Conservation (phyloP, 2,329 filamentous ascomycete genomes). For the Cadophora sp. region DNA sequence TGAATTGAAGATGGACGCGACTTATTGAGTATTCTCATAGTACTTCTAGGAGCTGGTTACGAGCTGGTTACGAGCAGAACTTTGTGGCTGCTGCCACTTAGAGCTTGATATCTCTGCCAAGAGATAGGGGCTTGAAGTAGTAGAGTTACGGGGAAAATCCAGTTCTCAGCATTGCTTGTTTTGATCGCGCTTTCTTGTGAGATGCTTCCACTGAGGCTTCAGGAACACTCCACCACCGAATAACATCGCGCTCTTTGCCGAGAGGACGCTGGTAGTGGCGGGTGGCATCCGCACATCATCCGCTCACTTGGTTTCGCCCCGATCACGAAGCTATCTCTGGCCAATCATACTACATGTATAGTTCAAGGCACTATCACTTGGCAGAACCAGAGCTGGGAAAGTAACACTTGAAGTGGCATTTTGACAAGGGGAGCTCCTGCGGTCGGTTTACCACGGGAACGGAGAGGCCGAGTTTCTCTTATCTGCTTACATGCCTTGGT, state of each 20-base stretch:
- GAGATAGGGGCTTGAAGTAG: conserved; percentile 9
- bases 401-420: neutral
- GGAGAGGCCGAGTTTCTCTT: conserved; percentile 15
- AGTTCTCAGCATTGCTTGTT: conserved; percentile 10
- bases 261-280: neutral
- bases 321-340: conserved; percentile 17
- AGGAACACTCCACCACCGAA: neutral
- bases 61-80: too few species aligned
- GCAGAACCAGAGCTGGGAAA: neutral
- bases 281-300: conserved; percentile 4
- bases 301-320: neutral
- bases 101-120: neutral
- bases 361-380: conserved; percentile 9
- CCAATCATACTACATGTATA: conserved; percentile 3
- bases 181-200: neutral
- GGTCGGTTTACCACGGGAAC: conserved; percentile 12
- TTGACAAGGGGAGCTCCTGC: conserved; percentile 7
- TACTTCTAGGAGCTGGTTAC: too few species aligned
- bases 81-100: neutral
- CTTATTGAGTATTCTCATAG: neutral
- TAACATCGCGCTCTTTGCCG: too few species aligned
- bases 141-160: neutral
- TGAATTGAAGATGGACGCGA: neutral
- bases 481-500: conserved; percentile 20
- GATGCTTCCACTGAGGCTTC: neutral